Evolutionary conservation across 495 filamentous ascomycete species (phyloP), one percentile per base, ranked within the genome.

Genomic region (Staphylotrichum longicolle): DNA sequence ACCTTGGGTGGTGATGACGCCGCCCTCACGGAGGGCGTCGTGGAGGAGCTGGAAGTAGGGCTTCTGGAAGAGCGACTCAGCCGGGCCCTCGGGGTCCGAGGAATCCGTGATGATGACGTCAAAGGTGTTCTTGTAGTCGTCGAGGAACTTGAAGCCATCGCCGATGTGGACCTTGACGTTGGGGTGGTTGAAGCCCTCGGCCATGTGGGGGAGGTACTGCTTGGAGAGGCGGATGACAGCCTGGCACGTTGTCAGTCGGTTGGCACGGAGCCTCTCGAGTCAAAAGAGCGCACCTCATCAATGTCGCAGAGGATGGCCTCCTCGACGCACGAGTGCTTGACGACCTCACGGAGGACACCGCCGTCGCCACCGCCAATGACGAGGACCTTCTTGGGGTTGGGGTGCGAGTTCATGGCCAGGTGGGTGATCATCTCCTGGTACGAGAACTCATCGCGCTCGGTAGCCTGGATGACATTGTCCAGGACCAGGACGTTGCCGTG

Each of bases 391-490:
- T 96, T 92, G 68, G 94, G 94, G 80, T 94, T 85, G 65, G 93
- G 95, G 84, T 98, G 94, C 32, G 94, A 91, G 85, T 95, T 95
- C 90, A 99, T 93, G 77, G 91, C 94, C 56, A 98, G 84, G 78
- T 99, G 92, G 61, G 94, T 91, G 80, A 99, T 99, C 94, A 99
- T 99, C 85, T 99, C 95, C 80, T 99, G 95, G 86, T 98, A 98
- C 78, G 91, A 88, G 83, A 98, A 98, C 82, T 99, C 95, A 73
- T 99, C 95, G 46, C 92, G 85, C 85, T 98, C 94, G 59, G 94
- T 97, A 82, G 87, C 91, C 79, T 98, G 94, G 76, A 99, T 97
- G 74, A 96, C 94, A 72, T 96, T 96, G 83, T 99, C 94, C 44
- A 99, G 84, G 48, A 99, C 93, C n/a, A 99, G 85, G 54, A 98